A percentile compares a stretch with the other conserved stretches of the same genome.
phyloP scores from a whole-genome alignment of 768 basidiomycete species.

The Serpula lacrymans region DNA sequence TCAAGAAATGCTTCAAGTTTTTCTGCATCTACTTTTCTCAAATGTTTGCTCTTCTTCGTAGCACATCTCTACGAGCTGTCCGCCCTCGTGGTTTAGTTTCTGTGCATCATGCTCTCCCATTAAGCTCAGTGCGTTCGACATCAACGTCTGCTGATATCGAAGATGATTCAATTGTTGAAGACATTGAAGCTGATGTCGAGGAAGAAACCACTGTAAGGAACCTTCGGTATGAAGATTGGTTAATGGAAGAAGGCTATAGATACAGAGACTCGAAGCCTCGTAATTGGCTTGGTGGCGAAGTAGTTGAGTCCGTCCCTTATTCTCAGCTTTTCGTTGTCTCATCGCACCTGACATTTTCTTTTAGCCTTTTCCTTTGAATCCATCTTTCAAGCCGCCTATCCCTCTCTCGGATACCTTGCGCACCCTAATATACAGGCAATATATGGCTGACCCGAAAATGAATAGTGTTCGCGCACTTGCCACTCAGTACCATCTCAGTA shows the following conservation, averaged over 20 bases:
- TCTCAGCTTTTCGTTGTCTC: constrained; percentile 8
- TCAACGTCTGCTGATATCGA: no score
- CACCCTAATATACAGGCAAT: constrained; percentile 55
- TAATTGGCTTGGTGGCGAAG: constrained; percentile 60
- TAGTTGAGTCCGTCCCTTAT: constrained; percentile 42
- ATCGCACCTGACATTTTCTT: not conserved
- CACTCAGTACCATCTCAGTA: constrained; percentile 58
- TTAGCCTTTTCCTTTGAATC: constrained; percentile 86
- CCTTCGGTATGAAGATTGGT: constrained; percentile 10
- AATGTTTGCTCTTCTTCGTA: no score
- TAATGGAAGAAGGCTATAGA: constrained; percentile 14
- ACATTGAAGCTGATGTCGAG: no score
- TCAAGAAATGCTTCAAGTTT: no score
- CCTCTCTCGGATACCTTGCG: constrained; percentile 67
- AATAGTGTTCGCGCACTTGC: constrained; percentile 62
- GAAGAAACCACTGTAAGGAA: no score
- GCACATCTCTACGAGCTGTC: no score
- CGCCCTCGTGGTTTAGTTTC: no score
- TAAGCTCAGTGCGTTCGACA: no score
- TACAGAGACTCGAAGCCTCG: constrained; percentile 36
- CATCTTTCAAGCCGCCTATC: constrained; percentile 74
- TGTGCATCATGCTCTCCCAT: no score
- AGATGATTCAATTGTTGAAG: no score
- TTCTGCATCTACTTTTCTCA: no score
- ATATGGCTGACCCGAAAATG: constrained; percentile 51